Conservation (phyloP, 129 eudicot genomes). For the Flaveria robusta region DNA sequence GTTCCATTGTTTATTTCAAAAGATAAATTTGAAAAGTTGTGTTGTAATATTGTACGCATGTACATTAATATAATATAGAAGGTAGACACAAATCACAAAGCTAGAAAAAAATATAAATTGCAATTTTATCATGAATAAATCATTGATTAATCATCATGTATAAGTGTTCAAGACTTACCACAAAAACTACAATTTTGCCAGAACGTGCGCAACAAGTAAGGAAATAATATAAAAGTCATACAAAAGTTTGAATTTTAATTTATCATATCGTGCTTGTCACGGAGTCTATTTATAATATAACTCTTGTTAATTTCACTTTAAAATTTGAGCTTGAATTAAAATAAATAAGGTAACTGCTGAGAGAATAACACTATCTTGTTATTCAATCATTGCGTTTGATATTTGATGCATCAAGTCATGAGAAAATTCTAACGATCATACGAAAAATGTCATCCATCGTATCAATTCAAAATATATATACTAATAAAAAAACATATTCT, state of each 20-base stretch:
- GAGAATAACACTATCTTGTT: not conserved
- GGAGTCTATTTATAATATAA: conserved; percentile 4
- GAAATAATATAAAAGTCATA: not conserved
- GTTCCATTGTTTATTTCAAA: too few relatives aligned
- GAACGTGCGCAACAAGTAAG: conserved; percentile 24
- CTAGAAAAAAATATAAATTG: not conserved
- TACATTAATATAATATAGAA: too few relatives aligned
- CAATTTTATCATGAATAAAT: not conserved
- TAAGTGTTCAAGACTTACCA: not conserved
- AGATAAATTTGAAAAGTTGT: too few relatives aligned
- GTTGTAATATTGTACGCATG: too few relatives aligned
- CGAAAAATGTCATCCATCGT: too few relatives aligned
- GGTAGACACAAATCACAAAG: not conserved
- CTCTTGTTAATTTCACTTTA: not conserved
- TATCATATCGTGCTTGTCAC: conserved; percentile 27
- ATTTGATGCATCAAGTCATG: not conserved
- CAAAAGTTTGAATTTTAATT: not conserved
- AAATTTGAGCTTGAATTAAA: not conserved
- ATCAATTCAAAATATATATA: too few relatives aligned
- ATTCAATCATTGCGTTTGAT: not conserved
- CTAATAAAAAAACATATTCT: too few relatives aligned
- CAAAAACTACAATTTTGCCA: not conserved
- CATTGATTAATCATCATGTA: too few relatives aligned
- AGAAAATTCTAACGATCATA: not conserved
- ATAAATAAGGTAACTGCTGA: not conserved